Conservation (phyloP, 2,329 filamentous ascomycete genomes). For the Trichoderma atrobrunneum region DNA sequence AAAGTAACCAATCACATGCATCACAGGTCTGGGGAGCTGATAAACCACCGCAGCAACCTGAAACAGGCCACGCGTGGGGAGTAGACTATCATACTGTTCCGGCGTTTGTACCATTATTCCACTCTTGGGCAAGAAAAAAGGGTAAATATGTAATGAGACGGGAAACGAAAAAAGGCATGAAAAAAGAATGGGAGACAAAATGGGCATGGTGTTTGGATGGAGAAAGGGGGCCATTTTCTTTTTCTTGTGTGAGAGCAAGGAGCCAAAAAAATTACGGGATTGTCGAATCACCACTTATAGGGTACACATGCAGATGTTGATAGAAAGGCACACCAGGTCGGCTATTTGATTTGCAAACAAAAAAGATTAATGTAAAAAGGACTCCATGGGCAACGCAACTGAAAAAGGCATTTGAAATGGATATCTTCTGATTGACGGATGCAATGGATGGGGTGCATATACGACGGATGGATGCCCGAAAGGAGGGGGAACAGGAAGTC, state of each 20-base stretch:
- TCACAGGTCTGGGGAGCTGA: neutral
- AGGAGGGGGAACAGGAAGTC: neutral
- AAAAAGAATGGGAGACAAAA: neutral
- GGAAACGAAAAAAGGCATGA: neutral
- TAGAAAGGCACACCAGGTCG: neutral
- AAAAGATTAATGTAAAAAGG: neutral
- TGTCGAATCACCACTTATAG: neutral
- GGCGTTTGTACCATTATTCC: constrained; percentile 17
- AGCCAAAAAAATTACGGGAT: neutral
- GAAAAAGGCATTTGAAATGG: neutral
- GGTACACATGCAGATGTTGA: neutral
- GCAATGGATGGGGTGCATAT: too few relatives aligned
- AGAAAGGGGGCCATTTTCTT: neutral
- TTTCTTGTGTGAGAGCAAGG: neutral
- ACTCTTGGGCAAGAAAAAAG: neutral
- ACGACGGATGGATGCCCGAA: neutral
- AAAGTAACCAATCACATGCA: constrained; percentile 57
- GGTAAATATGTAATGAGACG: neutral
- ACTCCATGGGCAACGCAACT: neutral
- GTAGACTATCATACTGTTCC: neutral
- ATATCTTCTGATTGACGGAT: neutral
- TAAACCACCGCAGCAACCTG: neutral
- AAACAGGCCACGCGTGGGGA: neutral
- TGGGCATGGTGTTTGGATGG: neutral
- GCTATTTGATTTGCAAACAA: neutral